phyloP scores from a whole-genome alignment of 129 eudicot genomes.

The Chrysanthemum lavandulifolium region DNA sequence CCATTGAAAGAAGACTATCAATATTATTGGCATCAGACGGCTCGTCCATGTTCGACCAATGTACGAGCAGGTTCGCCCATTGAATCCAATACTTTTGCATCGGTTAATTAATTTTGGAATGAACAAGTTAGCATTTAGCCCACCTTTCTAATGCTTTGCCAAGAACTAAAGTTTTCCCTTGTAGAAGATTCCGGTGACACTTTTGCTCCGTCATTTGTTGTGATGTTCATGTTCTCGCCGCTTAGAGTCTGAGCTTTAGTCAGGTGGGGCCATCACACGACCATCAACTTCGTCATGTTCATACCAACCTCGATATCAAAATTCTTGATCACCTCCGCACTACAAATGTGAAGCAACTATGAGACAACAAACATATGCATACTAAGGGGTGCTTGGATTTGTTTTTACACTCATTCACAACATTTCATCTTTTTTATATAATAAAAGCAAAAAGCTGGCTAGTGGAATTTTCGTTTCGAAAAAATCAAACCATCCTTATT shows the following conservation, averaged over 20 bases:
- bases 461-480: no score
- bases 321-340: constrained; percentile 38
- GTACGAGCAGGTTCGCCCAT: constrained; percentile 33
- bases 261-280: constrained; percentile 64
- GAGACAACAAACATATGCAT: no score
- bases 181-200: constrained; percentile 64
- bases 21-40: constrained; percentile 25
- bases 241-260: constrained; percentile 45
- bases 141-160: constrained; percentile 59
- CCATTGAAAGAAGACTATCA: constrained; percentile 17
- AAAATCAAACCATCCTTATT: no score
- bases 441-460: no score
- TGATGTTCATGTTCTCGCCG: constrained; percentile 12
- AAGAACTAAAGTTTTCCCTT: constrained; percentile 40
- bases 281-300: constrained; percentile 62
- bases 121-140: constrained; percentile 16
- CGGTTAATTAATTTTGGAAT: constrained; percentile 31
- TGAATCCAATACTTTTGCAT: constrained; percentile 42
- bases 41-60: constrained; percentile 21
- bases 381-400: no score
- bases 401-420: no score
- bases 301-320: constrained; percentile 50
- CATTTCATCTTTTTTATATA: no score
- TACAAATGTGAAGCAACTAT: constrained; percentile 18
- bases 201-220: constrained; percentile 43